A percentile compares a stretch with the other conserved stretches of the same genome.
phyloP scores from a whole-genome alignment of 768 basidiomycete species.

The Podaxis rugospora region DNA sequence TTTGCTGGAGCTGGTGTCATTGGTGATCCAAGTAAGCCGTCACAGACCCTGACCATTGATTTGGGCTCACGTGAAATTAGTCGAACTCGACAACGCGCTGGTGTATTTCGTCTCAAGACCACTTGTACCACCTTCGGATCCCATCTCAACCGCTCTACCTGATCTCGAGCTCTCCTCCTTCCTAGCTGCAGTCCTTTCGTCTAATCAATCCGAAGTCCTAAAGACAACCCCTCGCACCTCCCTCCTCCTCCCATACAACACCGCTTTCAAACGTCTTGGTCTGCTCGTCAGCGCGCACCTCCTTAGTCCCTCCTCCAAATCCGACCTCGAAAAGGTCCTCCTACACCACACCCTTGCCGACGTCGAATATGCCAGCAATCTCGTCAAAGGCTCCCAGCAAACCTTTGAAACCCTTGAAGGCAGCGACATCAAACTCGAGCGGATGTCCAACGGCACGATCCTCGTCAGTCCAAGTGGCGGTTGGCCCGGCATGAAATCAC shows the following conservation, averaged over 20 bases:
- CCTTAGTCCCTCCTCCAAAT: slow-evolving; percentile 69
- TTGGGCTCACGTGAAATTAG: slow-evolving; percentile 29
- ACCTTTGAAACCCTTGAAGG: slow-evolving; percentile 85
- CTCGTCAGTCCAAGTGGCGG: slow-evolving; percentile 69
- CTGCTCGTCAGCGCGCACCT: slow-evolving; percentile 82
- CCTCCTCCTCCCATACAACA: slow-evolving; percentile 83
- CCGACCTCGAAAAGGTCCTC: slow-evolving; percentile 79
- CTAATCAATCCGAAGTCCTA: slow-evolving; percentile 70
- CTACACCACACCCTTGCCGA: slow-evolving; percentile 81
- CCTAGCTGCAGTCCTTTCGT: slow-evolving; percentile 86
- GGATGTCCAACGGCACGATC: slow-evolving; percentile 44
- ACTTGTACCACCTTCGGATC: slow-evolving; percentile 76
- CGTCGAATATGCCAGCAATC: slow-evolving; percentile 64
- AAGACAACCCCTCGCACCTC: slow-evolving; percentile 66
- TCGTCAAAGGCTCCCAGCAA: slow-evolving; percentile 61
- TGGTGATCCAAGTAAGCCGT: slow-evolving; percentile 64
- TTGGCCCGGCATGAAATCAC: slow-evolving; percentile 66
- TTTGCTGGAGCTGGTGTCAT: slow-evolving; percentile 85
- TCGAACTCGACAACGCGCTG: slow-evolving; percentile 69
- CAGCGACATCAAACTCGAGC: slow-evolving; percentile 70
- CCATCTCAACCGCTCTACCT: slow-evolving; percentile 76
- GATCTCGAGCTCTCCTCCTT: slow-evolving; percentile 86
- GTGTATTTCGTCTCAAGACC: slow-evolving; percentile 89
- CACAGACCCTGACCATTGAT: background rate
- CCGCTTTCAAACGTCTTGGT: slow-evolving; percentile 86